Evolutionary conservation across 805 yeast species (phyloP), one percentile per base, ranked within the genome.

Genomic region (Candida koratica): DNA sequence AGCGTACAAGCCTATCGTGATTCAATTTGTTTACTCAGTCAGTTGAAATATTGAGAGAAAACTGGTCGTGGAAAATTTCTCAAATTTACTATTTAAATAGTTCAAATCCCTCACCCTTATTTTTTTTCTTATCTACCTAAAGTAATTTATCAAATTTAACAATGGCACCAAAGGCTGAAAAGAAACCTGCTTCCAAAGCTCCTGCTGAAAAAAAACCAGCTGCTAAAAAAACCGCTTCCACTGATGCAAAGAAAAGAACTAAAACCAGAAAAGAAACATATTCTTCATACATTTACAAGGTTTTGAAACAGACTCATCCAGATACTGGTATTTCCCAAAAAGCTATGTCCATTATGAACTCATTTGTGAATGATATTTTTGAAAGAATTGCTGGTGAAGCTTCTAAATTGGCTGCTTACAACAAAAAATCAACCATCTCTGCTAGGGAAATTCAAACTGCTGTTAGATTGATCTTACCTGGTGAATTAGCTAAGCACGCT

Each of bases 371-470:
- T 75, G 97, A 90, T 72, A 87, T 89, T 64, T 90, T 89, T 64
- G 97, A 89, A 78, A 89, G 97, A 78, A 84, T 90, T 58, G 97
- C 97, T 56, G 71, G 90, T 57, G 97, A 89, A 77, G 96, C 97
- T 56, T 89, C 97, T 52, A 90, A 89, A 75, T 81, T 90, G 60
- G 97, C 97, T 71, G 95, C 96, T 63, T 89, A 89, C 84, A 89
- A 89, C 86, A 88, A 88, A 79, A 89, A 88, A 75, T 86, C 96
- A 43, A 89, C 97, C 56, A 89, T 90, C 61, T 87, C 96, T 52
- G 94, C 97, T 45, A 87, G 97, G 76, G 97, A 89, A 76, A 89
- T 89, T 60, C 97, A 89, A 77, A 89, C 97, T 54, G 97, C 97
- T 55, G 97, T 89, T 53, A 86, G 96, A 79, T 82, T 89, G 61